Evolutionary conservation across 2,329 filamentous ascomycete species (phyloP).

Genomic region (Hypoxylon sp.): DNA sequence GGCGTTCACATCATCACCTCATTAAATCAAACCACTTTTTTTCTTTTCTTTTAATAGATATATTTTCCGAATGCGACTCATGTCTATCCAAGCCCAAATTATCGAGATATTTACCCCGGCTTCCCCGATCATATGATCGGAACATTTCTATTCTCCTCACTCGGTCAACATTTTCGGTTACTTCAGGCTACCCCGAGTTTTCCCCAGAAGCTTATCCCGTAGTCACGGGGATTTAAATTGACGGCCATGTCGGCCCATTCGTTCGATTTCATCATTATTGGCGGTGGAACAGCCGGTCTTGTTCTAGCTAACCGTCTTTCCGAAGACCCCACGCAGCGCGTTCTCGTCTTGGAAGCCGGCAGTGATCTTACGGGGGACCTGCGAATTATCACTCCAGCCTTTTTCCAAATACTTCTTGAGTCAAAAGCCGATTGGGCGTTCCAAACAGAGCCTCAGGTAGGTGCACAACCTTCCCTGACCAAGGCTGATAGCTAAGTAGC

Average conservation of each 20-base stretch:
- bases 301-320: constrained; percentile 17
- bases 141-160: constrained; percentile 3
- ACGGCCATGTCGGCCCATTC: constrained; percentile 4
- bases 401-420: constrained; percentile 18
- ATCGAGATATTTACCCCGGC: not conserved
- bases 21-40: constrained; percentile 3
- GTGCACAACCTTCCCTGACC: not conserved
- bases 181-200: not conserved
- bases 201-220: not conserved
- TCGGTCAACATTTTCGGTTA: constrained; percentile 3
- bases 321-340: constrained; percentile 12
- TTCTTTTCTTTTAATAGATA: constrained; percentile 1
- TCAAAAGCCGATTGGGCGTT: constrained; percentile 39
- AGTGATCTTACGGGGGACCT: constrained; percentile 13
- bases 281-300: constrained; percentile 13
- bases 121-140: not conserved
- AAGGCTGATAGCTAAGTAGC: not conserved
- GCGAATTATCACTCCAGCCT: constrained; percentile 12
- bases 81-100: not conserved
- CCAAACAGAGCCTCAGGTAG: constrained; percentile 37
- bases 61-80: not conserved
- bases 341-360: constrained; percentile 17
- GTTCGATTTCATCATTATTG: constrained; percentile 16
- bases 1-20: not conserved
- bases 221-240: not conserved